Base-by-base conservation (phyloP, 139 green algal species). In the Chlorella vulgaris region DNA sequence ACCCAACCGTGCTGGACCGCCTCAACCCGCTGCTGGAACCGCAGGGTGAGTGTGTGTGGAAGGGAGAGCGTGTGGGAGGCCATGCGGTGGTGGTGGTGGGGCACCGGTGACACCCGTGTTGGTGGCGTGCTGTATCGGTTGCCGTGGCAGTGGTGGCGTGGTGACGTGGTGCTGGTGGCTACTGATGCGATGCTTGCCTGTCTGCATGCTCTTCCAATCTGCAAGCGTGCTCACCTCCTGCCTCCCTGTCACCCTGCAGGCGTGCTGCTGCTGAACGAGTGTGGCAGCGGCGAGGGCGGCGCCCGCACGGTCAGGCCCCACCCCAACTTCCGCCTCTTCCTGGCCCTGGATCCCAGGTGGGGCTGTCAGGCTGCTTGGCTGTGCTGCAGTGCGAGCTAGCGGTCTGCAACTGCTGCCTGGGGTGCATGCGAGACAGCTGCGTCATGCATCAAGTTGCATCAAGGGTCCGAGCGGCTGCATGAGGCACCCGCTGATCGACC, bases 1-100 rank as follows among this genome's bases (percentile, higher is more conserved):
- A 96, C 81, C 92, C 97, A 7, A 96, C 94, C 1, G 96, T 99
- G 19, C 87, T 99, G 69, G 97, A 99, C 88, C 88, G 97, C 10
- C 89, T 99, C 35, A 99, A 99, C 85, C 90, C 95, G 0, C 88
- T 99, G 82, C 88, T 99, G 69, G 97, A 99, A 87, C 94, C 92
- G 76, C 76, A 86, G 2, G 77, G 77, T 69, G 77, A 13, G 74
- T 21, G 67, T 38, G 67, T 4, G 10, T 69, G 15, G 63, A 33
- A 31, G 19, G 6, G 13, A n/a, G n/a, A 28, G 39, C 35, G 21
- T 50, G 65, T 28, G 2, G 47, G 47, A 15, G 47, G 47, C 13
- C 13, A 15, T 10, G 47, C 13, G 47, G 47, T 10, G 47, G 47
- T 10, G 47, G 47, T 10, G 47, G 15, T 55, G 47, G 47, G 47